Conservation (phyloP, 345 rosid species). For the Camelina laxa region DNA sequence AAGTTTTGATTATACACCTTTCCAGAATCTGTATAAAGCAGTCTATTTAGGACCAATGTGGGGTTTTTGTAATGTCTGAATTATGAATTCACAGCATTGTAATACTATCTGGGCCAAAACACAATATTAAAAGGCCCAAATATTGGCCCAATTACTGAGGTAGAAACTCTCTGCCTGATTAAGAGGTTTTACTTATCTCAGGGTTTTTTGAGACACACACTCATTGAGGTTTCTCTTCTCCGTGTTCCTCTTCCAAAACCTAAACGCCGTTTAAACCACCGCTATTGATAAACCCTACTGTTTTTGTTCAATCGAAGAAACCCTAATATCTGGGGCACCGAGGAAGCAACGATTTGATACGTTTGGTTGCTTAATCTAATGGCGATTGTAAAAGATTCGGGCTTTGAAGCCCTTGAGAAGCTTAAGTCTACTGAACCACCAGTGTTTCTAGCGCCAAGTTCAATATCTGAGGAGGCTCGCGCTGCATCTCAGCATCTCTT, state of each 20-base stretch:
- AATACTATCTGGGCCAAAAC: not conserved
- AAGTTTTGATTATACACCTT: not conserved
- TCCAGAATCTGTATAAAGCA: not conserved
- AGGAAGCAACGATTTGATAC: not conserved
- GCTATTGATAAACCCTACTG: not conserved
- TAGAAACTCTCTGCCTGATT: not conserved
- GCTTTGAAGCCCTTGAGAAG: constrained; percentile 54
- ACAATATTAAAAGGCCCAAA: not conserved
- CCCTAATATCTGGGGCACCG: not conserved
- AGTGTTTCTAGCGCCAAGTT: constrained; percentile 65
- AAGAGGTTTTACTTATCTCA: constrained; percentile 2
- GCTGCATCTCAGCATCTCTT: constrained; percentile 66
- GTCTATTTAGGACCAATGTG: not conserved
- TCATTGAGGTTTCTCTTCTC: constrained; percentile 22
- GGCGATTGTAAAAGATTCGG: constrained; percentile 50
- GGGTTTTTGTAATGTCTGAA: not conserved
- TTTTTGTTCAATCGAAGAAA: not conserved
- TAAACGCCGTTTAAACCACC: constrained; percentile 15
- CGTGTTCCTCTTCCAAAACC: constrained; percentile 21
- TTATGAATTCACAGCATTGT: not conserved
- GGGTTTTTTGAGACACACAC: constrained; percentile 22
- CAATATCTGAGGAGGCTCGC: constrained; percentile 59
- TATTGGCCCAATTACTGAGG: not conserved
- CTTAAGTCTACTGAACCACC: constrained; percentile 76
- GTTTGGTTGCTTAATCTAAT: constrained; percentile 36